phyloP scores from a whole-genome alignment of 192 early-diverging fungal species.

The Phycomyces nitens region DNA sequence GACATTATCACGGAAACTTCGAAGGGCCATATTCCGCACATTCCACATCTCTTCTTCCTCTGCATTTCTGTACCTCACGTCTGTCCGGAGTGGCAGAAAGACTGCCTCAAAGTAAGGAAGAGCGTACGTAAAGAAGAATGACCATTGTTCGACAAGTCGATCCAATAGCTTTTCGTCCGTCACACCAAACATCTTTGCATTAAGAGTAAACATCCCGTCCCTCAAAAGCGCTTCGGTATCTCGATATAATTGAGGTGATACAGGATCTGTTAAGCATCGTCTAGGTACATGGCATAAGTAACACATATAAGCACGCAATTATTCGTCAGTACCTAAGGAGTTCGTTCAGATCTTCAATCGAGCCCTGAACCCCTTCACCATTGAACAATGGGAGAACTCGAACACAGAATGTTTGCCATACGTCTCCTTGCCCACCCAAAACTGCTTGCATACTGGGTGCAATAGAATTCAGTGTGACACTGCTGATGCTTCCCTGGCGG shows the following conservation, averaged over 20 bases:
- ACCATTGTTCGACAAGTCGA: slow-evolving; percentile 75
- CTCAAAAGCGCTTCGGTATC: slow-evolving; percentile 58
- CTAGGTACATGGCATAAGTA: slow-evolving; percentile 21
- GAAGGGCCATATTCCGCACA: slow-evolving; percentile 58
- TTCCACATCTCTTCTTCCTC: slow-evolving; percentile 49
- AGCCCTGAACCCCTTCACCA: slow-evolving; percentile 74
- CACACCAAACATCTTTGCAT: slow-evolving; percentile 62
- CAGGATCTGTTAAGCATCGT: slow-evolving; percentile 40
- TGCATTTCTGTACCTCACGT: slow-evolving; percentile 32
- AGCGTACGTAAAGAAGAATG: slow-evolving; percentile 75
- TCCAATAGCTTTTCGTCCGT: slow-evolving; percentile 63
- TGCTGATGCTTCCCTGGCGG: slow-evolving; percentile 30
- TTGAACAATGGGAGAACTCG: slow-evolving; percentile 85
- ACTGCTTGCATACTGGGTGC: slow-evolving; percentile 3
- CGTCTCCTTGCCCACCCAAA: slow-evolving; percentile 43
- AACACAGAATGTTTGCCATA: slow-evolving; percentile 69
- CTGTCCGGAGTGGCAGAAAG: slow-evolving; percentile 68
- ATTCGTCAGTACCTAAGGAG: slow-evolving; percentile 54
- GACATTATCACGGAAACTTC: slow-evolving; percentile 64
- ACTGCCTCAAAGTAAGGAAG: slow-evolving; percentile 85
- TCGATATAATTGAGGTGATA: slow-evolving; percentile 37
- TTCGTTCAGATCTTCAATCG: slow-evolving; percentile 84
- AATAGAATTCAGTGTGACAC: slow-evolving; percentile 12
- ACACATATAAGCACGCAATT: not conserved
- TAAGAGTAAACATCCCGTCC: slow-evolving; percentile 63